Conservation (phyloP, 1,139 yeast genomes). For the Williopsis jadinii region DNA sequence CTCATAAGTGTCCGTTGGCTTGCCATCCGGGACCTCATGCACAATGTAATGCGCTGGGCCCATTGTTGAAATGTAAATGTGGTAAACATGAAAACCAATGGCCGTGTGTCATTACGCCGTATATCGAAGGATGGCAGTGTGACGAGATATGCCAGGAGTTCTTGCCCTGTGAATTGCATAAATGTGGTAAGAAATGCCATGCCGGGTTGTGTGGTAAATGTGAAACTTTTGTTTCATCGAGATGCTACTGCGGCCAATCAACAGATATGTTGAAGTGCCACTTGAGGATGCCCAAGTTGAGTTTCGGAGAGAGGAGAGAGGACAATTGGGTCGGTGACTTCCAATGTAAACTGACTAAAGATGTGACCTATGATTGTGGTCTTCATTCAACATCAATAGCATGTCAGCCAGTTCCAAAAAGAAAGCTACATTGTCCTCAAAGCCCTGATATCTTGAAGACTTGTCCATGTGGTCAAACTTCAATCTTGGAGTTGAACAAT, state of each 20-base stretch:
- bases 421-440: conserved; percentile 46
- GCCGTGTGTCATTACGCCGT: conserved; percentile 71
- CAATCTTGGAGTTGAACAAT: conserved; percentile 29
- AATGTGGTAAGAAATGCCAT: conserved; percentile 56
- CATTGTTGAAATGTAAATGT: conserved; percentile 64
- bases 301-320: conserved; percentile 20
- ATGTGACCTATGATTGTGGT: conserved; percentile 55
- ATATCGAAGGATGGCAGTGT: conserved; percentile 64
- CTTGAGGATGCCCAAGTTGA: conserved; percentile 30
- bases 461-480: conserved; percentile 73
- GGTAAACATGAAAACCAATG: conserved; percentile 61
- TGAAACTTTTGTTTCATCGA: conserved; percentile 33
- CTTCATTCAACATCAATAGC: conserved; percentile 49
- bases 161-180: conserved; percentile 69
- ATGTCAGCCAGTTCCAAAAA: conserved; percentile 45
- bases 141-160: conserved; percentile 49
- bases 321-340: conserved; percentile 56
- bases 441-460: conserved; percentile 52
- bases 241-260: conserved; percentile 73
- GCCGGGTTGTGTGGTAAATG: conserved; percentile 78
- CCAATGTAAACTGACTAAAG: conserved; percentile 47
- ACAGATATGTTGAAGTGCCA: conserved; percentile 39
- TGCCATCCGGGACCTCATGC: conserved; percentile 95
- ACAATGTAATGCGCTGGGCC: conserved; percentile 72
- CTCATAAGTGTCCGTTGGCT: conserved; percentile 65